A percentile compares a stretch with the other conserved stretches of the same genome.
Conservation (phyloP, 768 basidiomycete genomes). For the Cyathus striatus region DNA sequence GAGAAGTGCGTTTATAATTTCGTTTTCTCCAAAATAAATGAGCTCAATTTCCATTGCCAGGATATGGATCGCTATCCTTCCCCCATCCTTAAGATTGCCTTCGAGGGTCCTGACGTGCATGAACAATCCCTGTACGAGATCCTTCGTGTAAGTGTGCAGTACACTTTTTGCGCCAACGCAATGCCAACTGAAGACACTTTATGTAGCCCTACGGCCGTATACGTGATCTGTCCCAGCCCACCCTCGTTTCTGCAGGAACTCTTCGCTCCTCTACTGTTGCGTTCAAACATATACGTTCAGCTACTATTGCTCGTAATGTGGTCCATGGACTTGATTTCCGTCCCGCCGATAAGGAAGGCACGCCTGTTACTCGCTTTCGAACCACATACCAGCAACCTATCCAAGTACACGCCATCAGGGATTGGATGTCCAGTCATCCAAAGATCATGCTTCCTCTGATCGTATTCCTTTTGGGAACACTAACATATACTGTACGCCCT, state of each 20-base stretch:
- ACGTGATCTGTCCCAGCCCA: conserved; percentile 54
- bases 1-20: conserved; percentile 49
- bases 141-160: conserved; percentile 52
- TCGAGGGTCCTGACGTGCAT: conserved; percentile 83
- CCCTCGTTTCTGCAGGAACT: conserved; percentile 58
- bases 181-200: conserved; percentile 3
- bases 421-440: conserved; percentile 86
- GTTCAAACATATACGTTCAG: conserved; percentile 60
- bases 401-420: conserved; percentile 61
- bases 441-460: conserved; percentile 75
- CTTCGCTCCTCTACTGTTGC: conserved; percentile 61
- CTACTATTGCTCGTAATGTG: conserved; percentile 80
- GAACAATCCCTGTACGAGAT: conserved; percentile 78
- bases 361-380: conserved; percentile 36
- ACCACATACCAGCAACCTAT: conserved; percentile 59
- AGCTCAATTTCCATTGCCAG: conserved; percentile 26
- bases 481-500: conserved; percentile 76
- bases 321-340: conserved; percentile 53
- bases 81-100: conserved; percentile 65
- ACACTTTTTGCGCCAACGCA: background rate
- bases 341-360: conserved; percentile 17
- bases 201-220: conserved; percentile 75
- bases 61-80: conserved; percentile 85
- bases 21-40: background rate
- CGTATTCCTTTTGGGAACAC: conserved; percentile 82